phyloP scores from a whole-genome alignment of 331 rosid genomes.

The Saraca asoca region DNA sequence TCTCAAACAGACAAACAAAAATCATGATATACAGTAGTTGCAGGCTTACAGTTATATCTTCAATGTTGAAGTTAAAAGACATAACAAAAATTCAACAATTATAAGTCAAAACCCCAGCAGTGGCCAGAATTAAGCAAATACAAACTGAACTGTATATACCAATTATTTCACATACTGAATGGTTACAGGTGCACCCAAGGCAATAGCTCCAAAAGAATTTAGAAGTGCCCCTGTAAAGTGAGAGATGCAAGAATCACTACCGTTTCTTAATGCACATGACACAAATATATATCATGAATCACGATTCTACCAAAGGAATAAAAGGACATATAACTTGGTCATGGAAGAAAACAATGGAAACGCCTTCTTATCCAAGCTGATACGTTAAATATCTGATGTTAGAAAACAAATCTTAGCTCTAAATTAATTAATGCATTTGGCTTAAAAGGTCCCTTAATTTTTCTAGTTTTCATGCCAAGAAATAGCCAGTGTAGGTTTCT shows the following conservation, averaged over 20 bases:
- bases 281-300: neutral
- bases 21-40: constrained; percentile 24
- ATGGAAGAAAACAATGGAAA: constrained; percentile 1
- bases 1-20: constrained; percentile 30
- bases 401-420: neutral
- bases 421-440: neutral
- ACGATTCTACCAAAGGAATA: constrained; percentile 5
- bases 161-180: constrained; percentile 65
- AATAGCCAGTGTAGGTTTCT: constrained; percentile 5
- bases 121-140: constrained; percentile 5
- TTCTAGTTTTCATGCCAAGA: neutral
- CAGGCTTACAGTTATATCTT: neutral
- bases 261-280: neutral
- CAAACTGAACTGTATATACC: constrained; percentile 30
- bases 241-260: constrained; percentile 27
- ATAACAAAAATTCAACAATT: neutral
- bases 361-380: neutral
- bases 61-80: constrained; percentile 11
- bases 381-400: neutral
- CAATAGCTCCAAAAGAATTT: constrained; percentile 76
- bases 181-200: constrained; percentile 86
- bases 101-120: constrained; percentile 36
- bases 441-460: neutral
- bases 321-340: constrained; percentile 2
- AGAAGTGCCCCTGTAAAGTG: constrained; percentile 69